Evolutionary conservation across 208 protist genomes (phyloP).

Genomic region (Leishmania braziliensis): DNA sequence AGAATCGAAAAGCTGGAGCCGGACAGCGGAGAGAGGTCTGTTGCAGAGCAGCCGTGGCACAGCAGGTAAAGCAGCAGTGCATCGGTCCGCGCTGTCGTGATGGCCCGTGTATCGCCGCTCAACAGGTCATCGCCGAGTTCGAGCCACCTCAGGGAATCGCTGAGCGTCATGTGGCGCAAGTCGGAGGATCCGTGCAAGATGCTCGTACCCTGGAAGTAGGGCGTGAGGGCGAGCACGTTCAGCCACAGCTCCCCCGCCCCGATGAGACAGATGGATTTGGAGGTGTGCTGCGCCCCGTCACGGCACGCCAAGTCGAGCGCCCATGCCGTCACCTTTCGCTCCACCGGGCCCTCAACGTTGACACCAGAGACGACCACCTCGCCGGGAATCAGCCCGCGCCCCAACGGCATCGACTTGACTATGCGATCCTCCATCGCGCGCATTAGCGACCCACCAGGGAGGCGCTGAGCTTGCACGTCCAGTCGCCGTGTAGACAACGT

Average conservation of each 20-base stretch:
- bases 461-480: constrained; percentile 53
- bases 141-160: constrained; percentile 74
- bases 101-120: constrained; percentile 41
- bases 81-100: constrained; percentile 71
- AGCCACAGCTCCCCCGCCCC: constrained; percentile 70
- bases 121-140: constrained; percentile 49
- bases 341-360: constrained; percentile 63
- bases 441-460: constrained; percentile 70
- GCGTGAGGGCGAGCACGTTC: constrained; percentile 71
- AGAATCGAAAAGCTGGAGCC: constrained; percentile 43
- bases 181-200: constrained; percentile 64
- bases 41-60: constrained; percentile 50
- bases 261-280: constrained; percentile 73
- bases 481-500: constrained; percentile 38
- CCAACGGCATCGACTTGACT: constrained; percentile 70
- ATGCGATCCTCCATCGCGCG: constrained; percentile 83
- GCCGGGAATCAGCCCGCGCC: constrained; percentile 35
- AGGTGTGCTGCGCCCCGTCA: constrained; percentile 51
- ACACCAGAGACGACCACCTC: constrained; percentile 83
- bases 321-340: constrained; percentile 88
- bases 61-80: constrained; percentile 75
- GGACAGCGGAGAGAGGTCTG: constrained; percentile 48
- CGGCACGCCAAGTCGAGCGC: constrained; percentile 82
- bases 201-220: constrained; percentile 66
- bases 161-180: constrained; percentile 53